Percentiles rank a stretch among this genome's conserved stretches.
Conservation (phyloP, 495 filamentous ascomycete genomes). For the Talaromyces adpressus region DNA sequence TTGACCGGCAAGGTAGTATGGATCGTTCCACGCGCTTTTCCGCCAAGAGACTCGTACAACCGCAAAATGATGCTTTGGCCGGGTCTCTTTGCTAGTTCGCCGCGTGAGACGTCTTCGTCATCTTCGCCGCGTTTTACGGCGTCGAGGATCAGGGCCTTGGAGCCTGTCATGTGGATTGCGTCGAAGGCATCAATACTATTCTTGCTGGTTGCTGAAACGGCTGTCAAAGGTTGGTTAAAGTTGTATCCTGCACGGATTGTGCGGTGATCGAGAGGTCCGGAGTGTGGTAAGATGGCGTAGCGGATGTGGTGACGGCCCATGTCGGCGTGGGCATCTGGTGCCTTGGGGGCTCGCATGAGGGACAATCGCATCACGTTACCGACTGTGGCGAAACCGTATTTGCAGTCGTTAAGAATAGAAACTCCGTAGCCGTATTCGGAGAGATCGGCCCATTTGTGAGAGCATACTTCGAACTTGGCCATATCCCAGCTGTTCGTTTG, state of each 20-base stretch:
- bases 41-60: slow-evolving; percentile 89
- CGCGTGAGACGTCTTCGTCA: slow-evolving; percentile 76
- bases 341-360: slow-evolving; percentile 87
- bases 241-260: slow-evolving; percentile 80
- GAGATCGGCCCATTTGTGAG: slow-evolving; percentile 95
- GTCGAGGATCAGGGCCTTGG: slow-evolving; percentile 65
- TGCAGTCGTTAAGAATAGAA: slow-evolving; percentile 89
- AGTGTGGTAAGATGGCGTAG: slow-evolving; percentile 87
- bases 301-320: slow-evolving; percentile 88
- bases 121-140: slow-evolving; percentile 91
- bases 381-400: slow-evolving; percentile 90
- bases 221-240: slow-evolving; percentile 77
- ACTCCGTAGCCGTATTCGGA: slow-evolving; percentile 90
- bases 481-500: slow-evolving; percentile 71
- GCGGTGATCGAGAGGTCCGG: slow-evolving; percentile 57
- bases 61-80: slow-evolving; percentile 76
- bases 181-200: slow-evolving; percentile 25
- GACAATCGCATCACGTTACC: slow-evolving; percentile 92
- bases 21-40: slow-evolving; percentile 61
- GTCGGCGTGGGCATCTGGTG: slow-evolving; percentile 91
- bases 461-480: slow-evolving; percentile 99
- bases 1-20: slow-evolving; percentile 59
- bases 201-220: slow-evolving; percentile 22
- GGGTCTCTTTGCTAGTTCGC: slow-evolving; percentile 58
- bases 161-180: slow-evolving; percentile 48